phyloP scores from a whole-genome alignment of 257 asterid genomes.

The Solanum boliviense region DNA sequence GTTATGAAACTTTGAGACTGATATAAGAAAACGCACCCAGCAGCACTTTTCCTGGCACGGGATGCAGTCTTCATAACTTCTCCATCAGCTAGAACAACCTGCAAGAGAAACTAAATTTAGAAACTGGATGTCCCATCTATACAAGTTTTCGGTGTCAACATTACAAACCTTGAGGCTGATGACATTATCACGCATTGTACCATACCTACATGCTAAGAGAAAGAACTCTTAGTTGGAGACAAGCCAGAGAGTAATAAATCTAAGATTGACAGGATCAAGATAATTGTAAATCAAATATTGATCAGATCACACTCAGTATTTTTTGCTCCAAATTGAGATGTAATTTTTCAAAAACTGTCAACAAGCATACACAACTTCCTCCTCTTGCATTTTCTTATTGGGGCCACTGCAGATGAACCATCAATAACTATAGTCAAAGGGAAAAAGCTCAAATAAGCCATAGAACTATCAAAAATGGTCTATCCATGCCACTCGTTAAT shows the following conservation, averaged over 20 bases:
- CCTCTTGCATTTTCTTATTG: not conserved
- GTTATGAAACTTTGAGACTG: not conserved
- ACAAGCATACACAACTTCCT: not conserved
- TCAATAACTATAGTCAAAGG: not conserved
- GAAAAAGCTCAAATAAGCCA: not conserved
- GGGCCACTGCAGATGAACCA: not conserved
- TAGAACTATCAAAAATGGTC: not conserved
- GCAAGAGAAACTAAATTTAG: slow-evolving; percentile 15
- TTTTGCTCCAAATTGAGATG: not conserved
- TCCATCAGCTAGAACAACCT: slow-evolving; percentile 90
- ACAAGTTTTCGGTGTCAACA: slow-evolving; percentile 4
- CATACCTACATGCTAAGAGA: slow-evolving; percentile 77
- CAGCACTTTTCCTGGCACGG: slow-evolving; percentile 98
- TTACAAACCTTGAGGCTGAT: slow-evolving; percentile 82
- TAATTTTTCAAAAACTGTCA: not conserved
- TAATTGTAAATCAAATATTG: not conserved
- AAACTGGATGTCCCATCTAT: slow-evolving; percentile 4
- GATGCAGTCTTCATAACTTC: slow-evolving; percentile 88
- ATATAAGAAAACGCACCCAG: slow-evolving; percentile 51
- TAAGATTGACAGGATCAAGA: not conserved
- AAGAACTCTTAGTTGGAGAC: slow-evolving; percentile 22
- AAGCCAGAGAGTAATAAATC: not conserved
- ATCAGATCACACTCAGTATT: not conserved
- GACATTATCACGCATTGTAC: slow-evolving; percentile 98
- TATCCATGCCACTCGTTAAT: not conserved